Evolutionary conservation across 2,329 filamentous ascomycete genomes (phyloP).

Genomic region (Teratosphaeriaceae sp.): DNA sequence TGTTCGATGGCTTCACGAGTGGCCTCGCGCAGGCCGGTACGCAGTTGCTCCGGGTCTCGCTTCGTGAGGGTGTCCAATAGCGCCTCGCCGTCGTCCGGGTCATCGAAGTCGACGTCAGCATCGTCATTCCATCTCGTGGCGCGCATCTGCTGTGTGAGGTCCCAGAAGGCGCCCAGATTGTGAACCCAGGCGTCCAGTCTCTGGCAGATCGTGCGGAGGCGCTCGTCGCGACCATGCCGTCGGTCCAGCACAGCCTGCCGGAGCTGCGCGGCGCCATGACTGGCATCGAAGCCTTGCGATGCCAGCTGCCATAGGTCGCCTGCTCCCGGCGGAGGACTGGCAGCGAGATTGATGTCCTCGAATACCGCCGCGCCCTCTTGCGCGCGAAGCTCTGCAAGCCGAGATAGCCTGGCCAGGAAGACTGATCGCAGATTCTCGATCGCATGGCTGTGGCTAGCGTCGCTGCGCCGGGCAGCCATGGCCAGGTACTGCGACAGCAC

Average conservation of each 20-base stretch:
- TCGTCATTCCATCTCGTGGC: constrained; percentile 67
- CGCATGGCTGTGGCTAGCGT: constrained; percentile 11
- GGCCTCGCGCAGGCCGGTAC: constrained; percentile 15
- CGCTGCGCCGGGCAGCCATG: constrained; percentile 15
- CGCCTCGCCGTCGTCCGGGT: constrained; percentile 53
- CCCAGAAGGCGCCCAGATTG: constrained; percentile 61
- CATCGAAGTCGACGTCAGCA: constrained; percentile 63
- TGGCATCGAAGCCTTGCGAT: constrained; percentile 18
- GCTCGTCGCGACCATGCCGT: constrained; percentile 64
- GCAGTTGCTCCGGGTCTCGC: constrained; percentile 61
- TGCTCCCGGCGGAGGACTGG: too few relatives aligned
- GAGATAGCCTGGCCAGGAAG: constrained; percentile 17
- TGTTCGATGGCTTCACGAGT: constrained; percentile 11
- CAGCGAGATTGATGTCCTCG: not conserved
- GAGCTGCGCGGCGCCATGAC: constrained; percentile 45
- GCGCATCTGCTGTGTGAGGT: constrained; percentile 58
- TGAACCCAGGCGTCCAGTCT: constrained; percentile 67
- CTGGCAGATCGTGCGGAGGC: constrained; percentile 55
- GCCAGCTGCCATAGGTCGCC: constrained; percentile 21
- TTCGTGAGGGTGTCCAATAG: constrained; percentile 62
- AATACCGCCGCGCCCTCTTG: constrained; percentile 2
- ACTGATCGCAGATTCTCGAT: constrained; percentile 17
- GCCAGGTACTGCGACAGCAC: constrained; percentile 22
- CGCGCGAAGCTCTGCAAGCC: constrained; percentile 14
- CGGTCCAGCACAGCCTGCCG: constrained; percentile 62